Evolutionary conservation across 140 eudicot species (phyloP), one percentile per base, ranked within the genome.

Genomic region (Flaveria floridana): DNA sequence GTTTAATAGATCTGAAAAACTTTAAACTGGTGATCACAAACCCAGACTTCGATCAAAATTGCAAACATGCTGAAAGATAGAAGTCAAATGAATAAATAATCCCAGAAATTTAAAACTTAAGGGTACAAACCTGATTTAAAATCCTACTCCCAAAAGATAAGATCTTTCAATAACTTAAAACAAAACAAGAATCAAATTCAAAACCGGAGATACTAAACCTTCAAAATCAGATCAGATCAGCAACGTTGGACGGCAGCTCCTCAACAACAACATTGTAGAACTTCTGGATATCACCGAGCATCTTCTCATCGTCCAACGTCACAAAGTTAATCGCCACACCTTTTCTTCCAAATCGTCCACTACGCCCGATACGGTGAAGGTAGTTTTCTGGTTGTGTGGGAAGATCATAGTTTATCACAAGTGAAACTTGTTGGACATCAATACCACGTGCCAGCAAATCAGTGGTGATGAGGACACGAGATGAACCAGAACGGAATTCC

Each of bases 311-410:
- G 55, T 72, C 76, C 76, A 30, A 7, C 2, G 76, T 72, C 16
- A 72, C 76, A 39, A 72, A 72, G 37, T 72, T 72, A 18, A 72
- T 72, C 10, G 76, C 76, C 15, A 72, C 76, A 72, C 76, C 76
- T 37, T 72, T 72, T 55, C 76, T 72, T 12, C 76, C 76, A 55
- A 72, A 72, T 5, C 66, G 66, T 10, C 66, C 76, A 72, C 76
- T 53, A 25, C 76, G 76, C 7, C 76, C 76, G 59, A 72, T 72
- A 72, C 76, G 76, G 26, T 72, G 76, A 53, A 72, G 59, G 21
- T 72, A 72, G n/a, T 72, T 72, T 20, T 72, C 76, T 0, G 76
- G 76, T 61, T 55, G 76, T 8, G 76, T 72, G 1, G 76, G 76
- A 11, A 72, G 52, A 72, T 72, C 76, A 19, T 72, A 72, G 67